Evolutionary conservation across 495 filamentous ascomycete genomes (phyloP).

Genomic region (Clohesyomyces aquaticus): DNA sequence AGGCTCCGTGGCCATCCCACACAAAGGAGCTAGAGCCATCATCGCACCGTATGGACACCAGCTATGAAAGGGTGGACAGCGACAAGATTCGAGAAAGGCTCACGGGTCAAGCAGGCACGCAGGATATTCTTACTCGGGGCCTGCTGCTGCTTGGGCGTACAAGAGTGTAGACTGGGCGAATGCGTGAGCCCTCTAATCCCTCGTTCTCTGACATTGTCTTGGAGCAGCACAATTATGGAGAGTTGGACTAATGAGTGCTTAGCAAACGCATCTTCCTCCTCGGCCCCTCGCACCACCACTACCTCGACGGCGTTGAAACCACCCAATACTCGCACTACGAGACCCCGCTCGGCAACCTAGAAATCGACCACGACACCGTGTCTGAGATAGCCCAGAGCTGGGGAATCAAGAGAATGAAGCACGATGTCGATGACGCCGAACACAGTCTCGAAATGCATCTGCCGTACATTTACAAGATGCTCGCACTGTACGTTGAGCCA

Average conservation of each 20-base stretch:
- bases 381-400: conserved; percentile 63
- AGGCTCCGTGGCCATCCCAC: conserved; percentile 63
- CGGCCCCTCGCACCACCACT: conserved; percentile 89
- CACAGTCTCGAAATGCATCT: conserved; percentile 98
- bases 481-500: conserved; percentile 60
- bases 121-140: conserved; percentile 93
- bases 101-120: conserved; percentile 71
- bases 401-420: conserved; percentile 75
- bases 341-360: conserved; percentile 82
- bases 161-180: conserved; percentile 82
- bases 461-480: conserved; percentile 87
- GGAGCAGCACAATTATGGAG: too few species aligned
- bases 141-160: conserved; percentile 94
- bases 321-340: conserved; percentile 74
- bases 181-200: conserved; percentile 56
- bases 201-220: background rate
- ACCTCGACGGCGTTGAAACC: conserved; percentile 76
- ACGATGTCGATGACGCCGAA: conserved; percentile 75
- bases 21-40: conserved; percentile 79
- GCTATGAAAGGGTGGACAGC: conserved; percentile 41
- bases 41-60: conserved; percentile 98
- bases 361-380: conserved; percentile 70
- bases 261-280: conserved; percentile 92
- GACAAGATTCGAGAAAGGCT: conserved; percentile 26
- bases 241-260: conserved; percentile 2